Evolutionary conservation across 768 basidiomycete genomes (phyloP).

Genomic region (Tricholoma terreum): DNA sequence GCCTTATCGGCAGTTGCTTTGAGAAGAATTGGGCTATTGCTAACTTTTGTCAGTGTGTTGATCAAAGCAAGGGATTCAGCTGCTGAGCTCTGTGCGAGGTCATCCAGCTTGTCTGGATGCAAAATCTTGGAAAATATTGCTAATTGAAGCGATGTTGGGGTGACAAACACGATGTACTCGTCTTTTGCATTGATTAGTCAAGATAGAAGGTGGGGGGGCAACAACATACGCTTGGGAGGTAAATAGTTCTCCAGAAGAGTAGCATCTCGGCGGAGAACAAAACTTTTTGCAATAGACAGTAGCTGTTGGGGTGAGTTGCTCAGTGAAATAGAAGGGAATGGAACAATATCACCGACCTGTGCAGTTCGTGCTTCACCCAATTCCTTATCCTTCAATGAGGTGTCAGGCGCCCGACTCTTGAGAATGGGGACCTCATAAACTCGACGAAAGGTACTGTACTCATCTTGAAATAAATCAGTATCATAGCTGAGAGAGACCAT

Average conservation of each 20-base stretch:
- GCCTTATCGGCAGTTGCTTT: conserved; percentile 73
- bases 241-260: conserved; percentile 77
- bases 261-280: conserved; percentile 88
- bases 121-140: conserved; percentile 77
- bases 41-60: conserved; percentile 80
- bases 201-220: background rate
- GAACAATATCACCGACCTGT: conserved; percentile 48
- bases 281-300: conserved; percentile 71
- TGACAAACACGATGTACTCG: conserved; percentile 98
- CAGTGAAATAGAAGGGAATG: background rate
- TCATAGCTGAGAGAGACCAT: conserved; percentile 1
- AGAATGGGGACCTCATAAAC: conserved; percentile 89
- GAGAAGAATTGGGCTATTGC: conserved; percentile 86
- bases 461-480: conserved; percentile 43
- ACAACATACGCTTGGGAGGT: conserved; percentile 81
- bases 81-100: conserved; percentile 65
- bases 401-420: conserved; percentile 77
- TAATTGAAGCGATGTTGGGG: conserved; percentile 81
- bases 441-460: conserved; percentile 70
- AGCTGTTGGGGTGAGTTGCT: conserved; percentile 43
- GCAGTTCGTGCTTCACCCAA: conserved; percentile 72
- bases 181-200: conserved; percentile 42
- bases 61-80: conserved; percentile 81
- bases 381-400: conserved; percentile 67
- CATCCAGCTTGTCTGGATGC: conserved; percentile 63